Evolutionary conservation across 2,329 filamentous ascomycete species (phyloP).

Genomic region (Ceratocystis cubensis): DNA sequence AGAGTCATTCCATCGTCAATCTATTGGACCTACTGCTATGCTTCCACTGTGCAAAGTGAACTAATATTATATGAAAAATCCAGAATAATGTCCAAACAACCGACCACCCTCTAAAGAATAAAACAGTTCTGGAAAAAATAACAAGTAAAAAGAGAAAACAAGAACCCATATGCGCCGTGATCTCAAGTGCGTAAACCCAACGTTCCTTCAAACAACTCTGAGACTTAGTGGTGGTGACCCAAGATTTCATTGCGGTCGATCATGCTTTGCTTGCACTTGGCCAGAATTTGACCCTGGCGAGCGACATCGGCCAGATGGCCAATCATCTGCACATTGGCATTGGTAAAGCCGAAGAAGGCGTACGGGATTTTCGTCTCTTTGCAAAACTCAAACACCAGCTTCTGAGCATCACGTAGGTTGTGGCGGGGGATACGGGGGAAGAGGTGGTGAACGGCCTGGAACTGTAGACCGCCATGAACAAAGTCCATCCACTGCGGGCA

Average conservation of each 20-base stretch:
- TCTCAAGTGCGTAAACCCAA: neutral
- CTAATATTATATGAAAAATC: neutral
- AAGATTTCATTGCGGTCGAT: constrained; percentile 20
- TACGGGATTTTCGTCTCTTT: constrained; percentile 73
- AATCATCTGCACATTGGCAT: constrained; percentile 72
- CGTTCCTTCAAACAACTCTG: neutral
- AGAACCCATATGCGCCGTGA: neutral
- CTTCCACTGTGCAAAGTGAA: no score
- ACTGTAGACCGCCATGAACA: constrained; percentile 77
- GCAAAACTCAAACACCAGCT: constrained; percentile 68
- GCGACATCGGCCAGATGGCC: constrained; percentile 64
- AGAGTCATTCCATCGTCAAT: no score
- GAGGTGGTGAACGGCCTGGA: constrained; percentile 78
- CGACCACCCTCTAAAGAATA: neutral
- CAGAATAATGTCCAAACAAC: neutral
- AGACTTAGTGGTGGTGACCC: constrained; percentile 21
- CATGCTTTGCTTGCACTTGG: constrained; percentile 51
- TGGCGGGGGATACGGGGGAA: constrained; percentile 75
- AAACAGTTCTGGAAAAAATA: neutral
- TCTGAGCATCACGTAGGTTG: constrained; percentile 64
- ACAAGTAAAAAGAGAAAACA: neutral
- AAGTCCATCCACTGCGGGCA: constrained; percentile 82
- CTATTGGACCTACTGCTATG: no score
- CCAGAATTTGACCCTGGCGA: constrained; percentile 63
- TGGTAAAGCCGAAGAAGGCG: constrained; percentile 70